Conservation (phyloP, 2,329 filamentous ascomycete species). For the Aspergillus sp. region DNA sequence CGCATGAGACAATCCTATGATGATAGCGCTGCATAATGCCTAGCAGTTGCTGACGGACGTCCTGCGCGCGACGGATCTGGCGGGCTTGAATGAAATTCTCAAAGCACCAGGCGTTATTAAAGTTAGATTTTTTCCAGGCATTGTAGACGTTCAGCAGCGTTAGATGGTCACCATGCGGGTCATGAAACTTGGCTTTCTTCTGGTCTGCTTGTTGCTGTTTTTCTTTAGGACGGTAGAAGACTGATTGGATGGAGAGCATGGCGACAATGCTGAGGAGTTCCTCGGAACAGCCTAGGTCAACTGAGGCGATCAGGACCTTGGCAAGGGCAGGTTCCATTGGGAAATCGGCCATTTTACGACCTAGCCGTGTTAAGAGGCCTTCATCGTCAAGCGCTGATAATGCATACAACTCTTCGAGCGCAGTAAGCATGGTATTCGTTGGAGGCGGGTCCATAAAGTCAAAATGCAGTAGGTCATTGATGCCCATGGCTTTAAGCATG, state of each 20-base stretch:
- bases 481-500: conserved; percentile 98
- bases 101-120: conserved; percentile 86
- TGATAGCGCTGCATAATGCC: conserved; percentile 93
- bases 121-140: conserved; percentile 85
- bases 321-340: conserved; percentile 94
- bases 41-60: conserved; percentile 87
- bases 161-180: conserved; percentile 89
- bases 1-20: conserved; percentile 79
- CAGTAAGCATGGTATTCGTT: conserved; percentile 96
- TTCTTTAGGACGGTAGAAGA: conserved; percentile 96
- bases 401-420: conserved; percentile 91
- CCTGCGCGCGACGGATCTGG: conserved; percentile 82
- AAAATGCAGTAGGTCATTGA: conserved; percentile 95
- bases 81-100: conserved; percentile 97
- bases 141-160: conserved; percentile 97
- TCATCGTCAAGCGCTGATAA: conserved; percentile 91
- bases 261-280: conserved; percentile 93
- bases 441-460: conserved; percentile 99
- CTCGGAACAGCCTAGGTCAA: conserved; percentile 86
- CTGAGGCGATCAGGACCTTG: conserved; percentile 84
- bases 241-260: conserved; percentile 82
- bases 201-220: conserved; percentile 96
- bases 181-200: conserved; percentile 97
- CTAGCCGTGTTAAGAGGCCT: conserved; percentile 85
- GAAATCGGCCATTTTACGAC: conserved; percentile 97